A percentile compares a stretch with the other conserved stretches of the same genome.
phyloP scores from a whole-genome alignment of 73 alveolate species.

The Paraurostyla sp. region DNA sequence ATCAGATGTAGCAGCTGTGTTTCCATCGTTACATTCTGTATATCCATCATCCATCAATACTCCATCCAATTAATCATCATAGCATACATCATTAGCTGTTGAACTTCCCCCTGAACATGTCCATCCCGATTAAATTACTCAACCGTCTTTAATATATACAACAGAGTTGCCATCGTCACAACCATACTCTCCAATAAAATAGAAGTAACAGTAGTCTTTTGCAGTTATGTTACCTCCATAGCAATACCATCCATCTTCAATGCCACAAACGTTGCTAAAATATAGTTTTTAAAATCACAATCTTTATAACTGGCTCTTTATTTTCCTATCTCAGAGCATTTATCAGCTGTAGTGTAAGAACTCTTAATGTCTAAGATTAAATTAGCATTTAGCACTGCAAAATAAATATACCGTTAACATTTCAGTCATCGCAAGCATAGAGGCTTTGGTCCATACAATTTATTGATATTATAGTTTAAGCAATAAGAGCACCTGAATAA shows the following conservation, averaged over 20 bases:
- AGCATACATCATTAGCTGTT: too few relatives aligned
- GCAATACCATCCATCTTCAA: slow-evolving; percentile 51
- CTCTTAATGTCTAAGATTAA: background rate
- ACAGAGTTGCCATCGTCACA: slow-evolving; percentile 74
- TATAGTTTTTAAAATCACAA: background rate
- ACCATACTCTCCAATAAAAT: background rate
- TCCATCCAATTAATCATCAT: too few relatives aligned
- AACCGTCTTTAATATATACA: slow-evolving; percentile 59
- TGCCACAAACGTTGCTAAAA: slow-evolving; percentile 37
- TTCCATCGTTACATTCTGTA: slow-evolving; percentile 16
- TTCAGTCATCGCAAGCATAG: too few relatives aligned
- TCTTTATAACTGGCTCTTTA: slow-evolving; percentile 59
- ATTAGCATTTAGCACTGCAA: background rate
- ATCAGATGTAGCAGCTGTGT: background rate
- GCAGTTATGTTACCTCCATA: background rate
- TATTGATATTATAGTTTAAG: too few relatives aligned
- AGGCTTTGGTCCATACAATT: too few relatives aligned
- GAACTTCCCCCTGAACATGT: too few relatives aligned
- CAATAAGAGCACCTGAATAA: too few relatives aligned
- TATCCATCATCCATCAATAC: too few relatives aligned
- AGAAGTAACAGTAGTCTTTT: slow-evolving; percentile 7
- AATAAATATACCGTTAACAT: background rate
- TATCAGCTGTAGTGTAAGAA: background rate
- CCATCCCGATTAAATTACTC: slow-evolving; percentile 60
- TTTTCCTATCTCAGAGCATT: background rate